Base-by-base conservation (phyloP, 768 basidiomycete genomes). In the Mrakia frigida region DNA sequence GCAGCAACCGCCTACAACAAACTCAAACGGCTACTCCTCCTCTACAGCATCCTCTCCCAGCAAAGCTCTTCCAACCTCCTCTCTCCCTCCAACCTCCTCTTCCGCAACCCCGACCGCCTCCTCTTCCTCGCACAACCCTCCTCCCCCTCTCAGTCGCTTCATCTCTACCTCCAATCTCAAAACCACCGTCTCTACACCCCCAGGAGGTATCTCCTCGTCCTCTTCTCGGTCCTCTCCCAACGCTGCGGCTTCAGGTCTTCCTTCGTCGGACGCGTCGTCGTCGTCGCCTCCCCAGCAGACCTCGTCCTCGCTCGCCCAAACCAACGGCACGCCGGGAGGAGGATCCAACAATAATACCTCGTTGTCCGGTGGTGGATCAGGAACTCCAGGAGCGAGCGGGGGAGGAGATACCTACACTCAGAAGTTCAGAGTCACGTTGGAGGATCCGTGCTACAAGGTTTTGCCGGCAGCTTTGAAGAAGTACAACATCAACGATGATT, bases 361-460 rank as follows among this genome's bases (percentile, higher is more conserved):
- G 5, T 23, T 31, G 5, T 60, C 67, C 3, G 2, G 37, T 2
- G 18, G 50, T 6, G 41, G 41, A 18, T 56, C 68, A 21, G 65
- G 74, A 25, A 59, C 68, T 1, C 82, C 83, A 23, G 78, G 76
- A 65, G 79, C 39, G 5, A 65, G n/a, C 37, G 65, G 25, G 25
- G 35, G 21, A 10, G 65, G 65, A 39, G 65, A 68, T 0, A 37
- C 65, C 18, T 68, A 79, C 31, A 82, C 83, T 0, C 83, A 83
- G 78, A 93, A 95, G 85, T 93, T 99, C 88, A 94, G 96, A 83
- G 96, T 99, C 77, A 97, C 92, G 79, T 83, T 99, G 75, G 96
- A 98, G 74, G 97, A 99, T 82, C 97, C 97, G 0, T 97, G 96
- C 43, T 98, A 92, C 91, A 98, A 98, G 82, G 97, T 99, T 31